Evolutionary conservation across 2,329 filamentous ascomycete genomes (phyloP).

Genomic region (Cryphonectria carpinicola): DNA sequence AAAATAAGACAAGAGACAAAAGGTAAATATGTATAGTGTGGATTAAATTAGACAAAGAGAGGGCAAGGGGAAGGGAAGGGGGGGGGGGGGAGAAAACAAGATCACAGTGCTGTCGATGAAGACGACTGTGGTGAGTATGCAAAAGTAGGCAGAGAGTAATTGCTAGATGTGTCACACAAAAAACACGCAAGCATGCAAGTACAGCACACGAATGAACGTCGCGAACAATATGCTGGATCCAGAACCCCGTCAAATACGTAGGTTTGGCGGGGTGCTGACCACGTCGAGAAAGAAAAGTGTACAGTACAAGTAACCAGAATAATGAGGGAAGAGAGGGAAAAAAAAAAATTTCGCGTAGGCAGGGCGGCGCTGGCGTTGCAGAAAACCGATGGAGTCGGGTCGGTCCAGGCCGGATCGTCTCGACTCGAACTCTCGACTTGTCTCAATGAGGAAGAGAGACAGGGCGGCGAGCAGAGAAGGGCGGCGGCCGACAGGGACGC

Average conservation of each 20-base stretch:
- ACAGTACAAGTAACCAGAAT: not conserved
- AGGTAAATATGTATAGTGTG: not conserved
- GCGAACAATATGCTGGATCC: not conserved
- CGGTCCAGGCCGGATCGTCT: conserved; percentile 16
- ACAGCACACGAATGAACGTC: not conserved
- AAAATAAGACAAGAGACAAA: conserved; percentile 8
- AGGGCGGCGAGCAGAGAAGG: not conserved
- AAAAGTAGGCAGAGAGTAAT: not conserved
- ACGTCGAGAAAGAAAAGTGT: not conserved
- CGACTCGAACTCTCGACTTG: conserved; percentile 16
- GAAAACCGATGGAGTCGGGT: not conserved
- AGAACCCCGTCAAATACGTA: not conserved
- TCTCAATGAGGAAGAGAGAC: conserved; percentile 12
- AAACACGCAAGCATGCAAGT: not conserved
- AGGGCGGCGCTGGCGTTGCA: conserved; percentile 9
- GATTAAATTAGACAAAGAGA: not conserved
- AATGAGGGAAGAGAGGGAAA: not conserved
- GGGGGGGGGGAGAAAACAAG: not conserved
- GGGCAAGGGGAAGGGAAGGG: too few relatives aligned
- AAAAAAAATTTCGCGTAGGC: not conserved
- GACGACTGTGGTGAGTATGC: conserved; percentile 25
- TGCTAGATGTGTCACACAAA: not conserved
- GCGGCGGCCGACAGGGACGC: conserved; percentile 9
- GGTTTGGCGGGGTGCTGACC: not conserved
- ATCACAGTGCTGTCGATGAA: conserved; percentile 28